These are phyloP conservation scores for Solanum peruvianum DNA, from an alignment of 257 asterid species.

Conservation along the genomic window DNA sequence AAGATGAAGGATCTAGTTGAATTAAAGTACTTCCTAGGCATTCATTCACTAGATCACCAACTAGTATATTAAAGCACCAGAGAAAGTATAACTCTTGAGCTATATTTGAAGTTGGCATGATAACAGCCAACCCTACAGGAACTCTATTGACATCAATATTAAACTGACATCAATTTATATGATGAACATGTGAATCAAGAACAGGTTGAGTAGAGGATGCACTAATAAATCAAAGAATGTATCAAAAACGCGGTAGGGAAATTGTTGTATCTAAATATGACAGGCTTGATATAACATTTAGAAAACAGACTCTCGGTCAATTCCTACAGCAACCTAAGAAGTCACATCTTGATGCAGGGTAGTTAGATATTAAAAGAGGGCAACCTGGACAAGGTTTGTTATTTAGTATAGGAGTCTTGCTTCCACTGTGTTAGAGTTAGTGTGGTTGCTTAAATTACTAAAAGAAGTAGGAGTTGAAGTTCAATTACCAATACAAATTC, in stretches of 20 bases:
- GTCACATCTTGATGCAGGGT: too few species aligned
- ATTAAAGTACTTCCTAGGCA: neutral
- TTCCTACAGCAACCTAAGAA: too few species aligned
- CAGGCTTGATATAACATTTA: neutral
- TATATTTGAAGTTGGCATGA: neutral
- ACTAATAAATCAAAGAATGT: neutral
- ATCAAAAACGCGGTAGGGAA: neutral
- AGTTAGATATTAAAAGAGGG: too few species aligned
- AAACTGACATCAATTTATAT: too few species aligned
- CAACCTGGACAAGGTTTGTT: too few species aligned
- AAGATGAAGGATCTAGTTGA: neutral
- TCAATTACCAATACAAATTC: too few species aligned
- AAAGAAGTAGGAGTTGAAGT: too few species aligned
- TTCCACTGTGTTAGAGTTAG: too few species aligned
- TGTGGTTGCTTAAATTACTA: too few species aligned
- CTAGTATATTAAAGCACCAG: too few species aligned
- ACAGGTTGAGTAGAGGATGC: neutral
- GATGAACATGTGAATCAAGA: neutral
- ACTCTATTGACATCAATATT: neutral
- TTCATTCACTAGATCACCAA: neutral
- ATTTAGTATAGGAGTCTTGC: too few species aligned
- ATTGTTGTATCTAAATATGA: neutral
- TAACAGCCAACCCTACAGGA: neutral
- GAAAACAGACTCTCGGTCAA: too few species aligned
- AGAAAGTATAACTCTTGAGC: neutral